Base-by-base conservation (phyloP, 2,329 filamentous ascomycete species). In the Cordyceps sp. region DNA sequence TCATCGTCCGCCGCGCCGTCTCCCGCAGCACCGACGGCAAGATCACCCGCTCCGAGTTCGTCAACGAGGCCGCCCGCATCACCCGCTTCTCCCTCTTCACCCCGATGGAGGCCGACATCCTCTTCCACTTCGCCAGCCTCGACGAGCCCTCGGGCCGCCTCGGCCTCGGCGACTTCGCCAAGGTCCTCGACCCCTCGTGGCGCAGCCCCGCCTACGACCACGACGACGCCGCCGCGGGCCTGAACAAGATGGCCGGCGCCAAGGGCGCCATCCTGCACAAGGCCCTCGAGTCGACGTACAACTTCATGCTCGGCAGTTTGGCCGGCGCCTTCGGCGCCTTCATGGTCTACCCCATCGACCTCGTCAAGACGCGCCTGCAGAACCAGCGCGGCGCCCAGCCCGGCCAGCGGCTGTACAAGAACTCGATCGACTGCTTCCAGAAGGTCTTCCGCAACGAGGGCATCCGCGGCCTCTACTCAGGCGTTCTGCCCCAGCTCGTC, bases 291-390 rank as follows among this genome's bases (percentile, higher is more conserved):
- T 93, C 86, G 2, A 71, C 66, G 2, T 92, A 94, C 56, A 86
- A 93, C 64, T 98, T 98, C 52, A 74, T 63, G 4, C 72, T 98
- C 6, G 90, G 90, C 37, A 85, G 81, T 52, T 44, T 93, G 43
- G 90, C 90, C 7, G 90, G 90, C 57, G 90, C 90, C 9, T 98
- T 98, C 51, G 90, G 90, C 53, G 90, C 90, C 10, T 96, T 98
- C 54, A 94, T 98, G 84, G 90, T 98, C 33, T 98, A 98, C 54
- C 90, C 90, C 17, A 96, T 98, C 50, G 90, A 98, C 61, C 62
- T 98, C 38, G 90, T 98, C 55, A 98, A 98, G 71, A 98, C 90
- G 2, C 77, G 90, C 38, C 81, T 98, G 76, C 90, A 98, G 59
- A 98, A 98, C 62, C 90, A 98, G 64, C 74, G 90, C 42, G 75